Evolutionary conservation across 1,284 basidiomycete species (phyloP).

Genomic region (Microbotryum silenes-acaulis): DNA sequence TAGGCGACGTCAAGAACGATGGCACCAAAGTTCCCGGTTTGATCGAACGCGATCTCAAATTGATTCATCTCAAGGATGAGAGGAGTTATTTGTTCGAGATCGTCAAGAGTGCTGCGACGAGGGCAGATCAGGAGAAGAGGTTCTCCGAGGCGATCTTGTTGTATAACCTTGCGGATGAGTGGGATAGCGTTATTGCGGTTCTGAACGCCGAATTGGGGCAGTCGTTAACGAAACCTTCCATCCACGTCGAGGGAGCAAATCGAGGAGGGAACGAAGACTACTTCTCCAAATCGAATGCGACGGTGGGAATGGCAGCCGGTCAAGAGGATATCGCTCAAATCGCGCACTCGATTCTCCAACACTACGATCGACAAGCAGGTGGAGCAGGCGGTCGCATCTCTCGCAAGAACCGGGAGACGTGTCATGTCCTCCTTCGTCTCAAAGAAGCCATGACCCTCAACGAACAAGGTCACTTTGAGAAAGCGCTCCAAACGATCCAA

Average conservation of each 20-base stretch:
- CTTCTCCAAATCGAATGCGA: constrained; percentile 10
- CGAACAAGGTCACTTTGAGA: constrained; percentile 62
- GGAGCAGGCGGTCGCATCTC: constrained; percentile 65
- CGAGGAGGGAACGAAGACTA: constrained; percentile 3
- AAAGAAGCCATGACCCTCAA: constrained; percentile 74
- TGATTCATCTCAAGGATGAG: constrained; percentile 65
- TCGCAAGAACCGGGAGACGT: constrained; percentile 61
- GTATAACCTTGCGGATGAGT: constrained; percentile 90
- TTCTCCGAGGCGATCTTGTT: constrained; percentile 87
- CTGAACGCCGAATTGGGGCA: constrained; percentile 85
- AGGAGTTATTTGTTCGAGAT: constrained; percentile 74
- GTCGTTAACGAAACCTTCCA: constrained; percentile 57
- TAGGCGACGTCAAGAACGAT: constrained; percentile 82
- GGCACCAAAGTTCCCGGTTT: constrained; percentile 78
- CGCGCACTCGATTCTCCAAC: constrained; percentile 71
- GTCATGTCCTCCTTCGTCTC: constrained; percentile 62
- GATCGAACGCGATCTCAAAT: constrained; percentile 70
- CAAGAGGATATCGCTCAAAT: constrained; percentile 64
- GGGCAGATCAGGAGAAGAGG: constrained; percentile 59
- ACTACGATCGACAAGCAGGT: constrained; percentile 71
- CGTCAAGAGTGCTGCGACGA: constrained; percentile 68
- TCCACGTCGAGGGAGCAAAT: constrained; percentile 7
- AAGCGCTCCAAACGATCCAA: constrained; percentile 81
- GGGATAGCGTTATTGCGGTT: constrained; percentile 76
- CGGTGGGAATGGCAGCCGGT: constrained; percentile 52